Evolutionary conservation across 108 stramenopile genomes (phyloP), one percentile per base, ranked within the genome.

Genomic region (Nannochloropsis salina): DNA sequence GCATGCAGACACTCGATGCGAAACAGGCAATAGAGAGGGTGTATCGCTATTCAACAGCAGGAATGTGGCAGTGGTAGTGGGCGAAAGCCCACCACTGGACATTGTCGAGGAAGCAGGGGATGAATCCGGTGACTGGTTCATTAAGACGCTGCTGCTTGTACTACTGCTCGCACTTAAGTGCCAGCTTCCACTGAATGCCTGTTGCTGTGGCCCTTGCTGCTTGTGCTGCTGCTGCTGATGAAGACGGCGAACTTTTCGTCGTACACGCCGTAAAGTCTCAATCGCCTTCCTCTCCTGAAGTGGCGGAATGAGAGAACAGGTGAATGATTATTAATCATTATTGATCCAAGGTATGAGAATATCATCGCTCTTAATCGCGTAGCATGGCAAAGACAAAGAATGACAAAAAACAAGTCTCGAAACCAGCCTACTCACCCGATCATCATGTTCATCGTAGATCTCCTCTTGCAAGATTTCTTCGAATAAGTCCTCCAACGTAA

Each of bases 401-500:
- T 74, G 31, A 31, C 31, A 31, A 31, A 1, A 31, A 31, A 31
- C 0, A 0, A 31, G 31, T 31, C 31, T 31, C 31, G 31, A 31
- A 1, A 31, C 31, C 31, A 31, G 31, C 31, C 61, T n/a, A 74
- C 61, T n/a, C n/a, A 74, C 61, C 61, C 61, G 61, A n/a, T 74
- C 61, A n/a, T 74, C 61, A 74, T 74, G 61, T n/a, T 74, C 61
- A n/a, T 74, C 61, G 8, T 74, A 74, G n/a, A 74, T 74, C 6
- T 43, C 88, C 86, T 89, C 89, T 43, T 89, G 89, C 21, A 89
- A 81, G 47, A 89, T 89, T 80, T 86, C 86, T 42, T 89, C 89
- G 44, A 89, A 83, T 61, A 89, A 83, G 83, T 89, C 89, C 51
- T 89, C 89, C 8, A 89, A 42, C 20, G 89, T 89, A 11, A 89